Conservation (phyloP, 176 grass and related monocot genomes). For the Oryza nivara region DNA sequence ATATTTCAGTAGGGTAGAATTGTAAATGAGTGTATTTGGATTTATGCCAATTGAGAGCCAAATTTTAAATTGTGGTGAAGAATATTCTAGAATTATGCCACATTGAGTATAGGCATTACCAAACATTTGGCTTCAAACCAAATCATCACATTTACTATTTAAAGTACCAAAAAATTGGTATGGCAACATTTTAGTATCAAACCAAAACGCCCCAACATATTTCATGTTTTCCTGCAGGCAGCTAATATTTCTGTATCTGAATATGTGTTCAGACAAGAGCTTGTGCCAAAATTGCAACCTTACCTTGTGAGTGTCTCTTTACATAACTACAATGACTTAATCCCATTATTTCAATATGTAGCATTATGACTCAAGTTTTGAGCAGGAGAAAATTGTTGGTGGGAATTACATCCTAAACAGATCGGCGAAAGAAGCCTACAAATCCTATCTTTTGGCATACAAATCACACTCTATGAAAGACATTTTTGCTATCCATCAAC, state of each 20-base stretch:
- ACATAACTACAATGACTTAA: not conserved
- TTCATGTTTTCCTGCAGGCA: slow-evolving; percentile 50
- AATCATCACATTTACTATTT: too few relatives aligned
- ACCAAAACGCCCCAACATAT: not conserved
- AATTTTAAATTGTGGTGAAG: too few relatives aligned
- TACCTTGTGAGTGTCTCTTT: slow-evolving; percentile 70
- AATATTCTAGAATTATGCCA: too few relatives aligned
- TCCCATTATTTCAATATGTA: not conserved
- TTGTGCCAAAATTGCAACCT: slow-evolving; percentile 87
- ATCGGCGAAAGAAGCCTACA: slow-evolving; percentile 94
- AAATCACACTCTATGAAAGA: slow-evolving; percentile 93
- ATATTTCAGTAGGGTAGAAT: too few relatives aligned
- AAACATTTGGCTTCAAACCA: too few relatives aligned
- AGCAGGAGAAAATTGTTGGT: slow-evolving; percentile 80
- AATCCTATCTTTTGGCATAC: slow-evolving; percentile 84
- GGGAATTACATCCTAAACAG: slow-evolving; percentile 84
- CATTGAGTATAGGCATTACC: too few relatives aligned
- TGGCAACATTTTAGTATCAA: too few relatives aligned
- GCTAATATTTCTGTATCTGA: slow-evolving; percentile 86
- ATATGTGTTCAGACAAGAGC: slow-evolving; percentile 74
- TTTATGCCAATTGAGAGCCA: too few relatives aligned
- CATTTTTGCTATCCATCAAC: slow-evolving; percentile 89
- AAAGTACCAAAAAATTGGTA: too few relatives aligned
- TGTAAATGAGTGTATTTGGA: too few relatives aligned
- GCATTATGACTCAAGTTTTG: slow-evolving; percentile 36